phyloP scores from a whole-genome alignment of 306 rosid species.

The Dryas octopetala region DNA sequence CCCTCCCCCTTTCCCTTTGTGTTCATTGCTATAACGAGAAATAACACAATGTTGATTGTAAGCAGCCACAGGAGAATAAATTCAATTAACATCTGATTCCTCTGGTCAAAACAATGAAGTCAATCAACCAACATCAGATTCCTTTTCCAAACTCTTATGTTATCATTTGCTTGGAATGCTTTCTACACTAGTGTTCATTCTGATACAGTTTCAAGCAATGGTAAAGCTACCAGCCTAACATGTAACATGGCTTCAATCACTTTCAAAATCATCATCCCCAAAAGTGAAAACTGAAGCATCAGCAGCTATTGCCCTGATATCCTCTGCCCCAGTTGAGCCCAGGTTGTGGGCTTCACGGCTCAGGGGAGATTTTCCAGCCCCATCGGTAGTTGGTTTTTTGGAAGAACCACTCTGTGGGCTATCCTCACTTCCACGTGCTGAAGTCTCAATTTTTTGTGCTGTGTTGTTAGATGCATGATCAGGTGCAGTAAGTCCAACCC shows the following conservation, averaged over 20 bases:
- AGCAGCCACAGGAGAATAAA: no score
- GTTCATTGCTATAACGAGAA: no score
- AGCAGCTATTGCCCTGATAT: slow-evolving; percentile 88
- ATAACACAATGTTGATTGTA: no score
- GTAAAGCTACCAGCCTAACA: neutral
- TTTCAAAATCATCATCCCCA: slow-evolving; percentile 88
- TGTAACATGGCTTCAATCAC: slow-evolving; percentile 44
- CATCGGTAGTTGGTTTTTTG: slow-evolving; percentile 33
- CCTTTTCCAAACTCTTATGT: neutral
- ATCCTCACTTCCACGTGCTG: slow-evolving; percentile 32
- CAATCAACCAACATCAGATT: neutral
- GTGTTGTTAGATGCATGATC: slow-evolving; percentile 44
- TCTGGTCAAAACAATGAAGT: neutral
- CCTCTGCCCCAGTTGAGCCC: slow-evolving; percentile 47
- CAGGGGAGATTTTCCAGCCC: slow-evolving; percentile 26
- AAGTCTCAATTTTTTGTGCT: slow-evolving; percentile 29
- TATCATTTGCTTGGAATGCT: neutral
- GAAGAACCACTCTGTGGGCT: slow-evolving; percentile 26
- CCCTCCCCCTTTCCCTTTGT: no score
- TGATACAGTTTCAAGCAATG: slow-evolving; percentile 2
- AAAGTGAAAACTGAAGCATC: slow-evolving; percentile 94
- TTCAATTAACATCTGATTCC: neutral
- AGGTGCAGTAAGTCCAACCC: slow-evolving; percentile 27
- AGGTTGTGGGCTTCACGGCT: slow-evolving; percentile 29
- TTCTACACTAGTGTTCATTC: slow-evolving; percentile 14